Conservation (phyloP, 1,284 basidiomycete species). For the Neolentinus lepideus region DNA sequence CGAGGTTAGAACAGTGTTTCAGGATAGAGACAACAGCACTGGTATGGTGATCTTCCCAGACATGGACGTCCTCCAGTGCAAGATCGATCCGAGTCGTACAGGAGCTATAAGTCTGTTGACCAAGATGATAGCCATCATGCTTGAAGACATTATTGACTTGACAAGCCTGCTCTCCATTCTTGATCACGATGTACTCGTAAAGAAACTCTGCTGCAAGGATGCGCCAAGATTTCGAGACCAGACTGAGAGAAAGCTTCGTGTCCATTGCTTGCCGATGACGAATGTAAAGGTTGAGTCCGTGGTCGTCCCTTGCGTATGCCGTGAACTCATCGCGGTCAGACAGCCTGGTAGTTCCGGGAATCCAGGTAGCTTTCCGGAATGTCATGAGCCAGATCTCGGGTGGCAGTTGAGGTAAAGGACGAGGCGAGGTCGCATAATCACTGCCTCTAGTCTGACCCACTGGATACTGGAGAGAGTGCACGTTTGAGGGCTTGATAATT, state of each 20-base stretch:
- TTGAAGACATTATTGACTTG: slow-evolving; percentile 15
- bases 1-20: slow-evolving; percentile 19
- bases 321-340: slow-evolving; percentile 18
- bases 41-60: slow-evolving; percentile 19
- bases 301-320: slow-evolving; percentile 22
- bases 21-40: slow-evolving; percentile 19
- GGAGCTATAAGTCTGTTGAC: slow-evolving; percentile 6
- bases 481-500: not conserved
- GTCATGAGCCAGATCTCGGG: slow-evolving; percentile 27
- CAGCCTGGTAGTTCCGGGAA: slow-evolving; percentile 22
- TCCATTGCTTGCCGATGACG: slow-evolving; percentile 21
- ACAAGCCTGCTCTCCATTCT: slow-evolving; percentile 20
- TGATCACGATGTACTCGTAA: slow-evolving; percentile 25
- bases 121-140: not conserved
- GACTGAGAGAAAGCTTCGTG: slow-evolving; percentile 20
- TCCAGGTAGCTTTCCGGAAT: slow-evolving; percentile 19
- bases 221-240: slow-evolving; percentile 24
- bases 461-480: not conserved
- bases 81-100: slow-evolving; percentile 22
- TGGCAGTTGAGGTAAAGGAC: not conserved
- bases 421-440: not conserved
- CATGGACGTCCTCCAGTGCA: slow-evolving; percentile 22
- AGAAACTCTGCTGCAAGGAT: slow-evolving; percentile 17
- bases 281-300: slow-evolving; percentile 21
- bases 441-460: not conserved